Percentiles rank a stretch among this genome's conserved stretches.
Conservation (phyloP, 2,329 filamentous ascomycete genomes). For the Arthrobotrys pseudoclavata region DNA sequence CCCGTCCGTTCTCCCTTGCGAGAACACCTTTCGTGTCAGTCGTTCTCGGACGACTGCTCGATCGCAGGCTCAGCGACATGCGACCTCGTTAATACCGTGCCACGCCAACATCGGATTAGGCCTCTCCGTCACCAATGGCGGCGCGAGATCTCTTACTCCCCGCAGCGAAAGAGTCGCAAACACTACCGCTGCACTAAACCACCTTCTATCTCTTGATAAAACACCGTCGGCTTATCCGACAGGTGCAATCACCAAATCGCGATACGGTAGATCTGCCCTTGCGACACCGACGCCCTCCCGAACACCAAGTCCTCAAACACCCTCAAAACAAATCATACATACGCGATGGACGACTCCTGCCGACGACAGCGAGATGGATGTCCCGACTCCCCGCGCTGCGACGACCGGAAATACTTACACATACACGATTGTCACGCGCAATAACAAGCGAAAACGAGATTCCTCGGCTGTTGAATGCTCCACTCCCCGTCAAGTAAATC, state of each 20-base stretch:
- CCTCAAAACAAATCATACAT: slow-evolving; percentile 48
- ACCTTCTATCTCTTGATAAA: slow-evolving; percentile 51
- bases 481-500: slow-evolving; percentile 42
- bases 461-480: slow-evolving; percentile 16
- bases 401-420: slow-evolving; percentile 49
- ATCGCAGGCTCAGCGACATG: slow-evolving; percentile 56
- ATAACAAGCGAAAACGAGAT: slow-evolving; percentile 57
- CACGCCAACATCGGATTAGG: slow-evolving; percentile 43
- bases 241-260: slow-evolving; percentile 37
- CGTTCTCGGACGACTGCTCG: slow-evolving; percentile 55
- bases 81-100: slow-evolving; percentile 44
- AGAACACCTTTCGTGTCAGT: slow-evolving; percentile 60
- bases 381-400: slow-evolving; percentile 38
- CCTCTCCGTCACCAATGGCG: slow-evolving; percentile 39
- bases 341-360: slow-evolving; percentile 55
- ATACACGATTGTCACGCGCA: slow-evolving; percentile 57
- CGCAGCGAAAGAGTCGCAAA: slow-evolving; percentile 55
- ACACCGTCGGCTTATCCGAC: slow-evolving; percentile 41
- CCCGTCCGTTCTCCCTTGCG: slow-evolving; percentile 59
- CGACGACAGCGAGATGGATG: slow-evolving; percentile 43
- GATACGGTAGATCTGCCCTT: slow-evolving; percentile 45
- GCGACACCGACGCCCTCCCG: slow-evolving; percentile 55
- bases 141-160: slow-evolving; percentile 34
- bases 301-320: slow-evolving; percentile 57
- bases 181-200: slow-evolving; percentile 50